Base-by-base conservation (phyloP, 2,329 filamentous ascomycete species). In the Colletotrichum scovillei region DNA sequence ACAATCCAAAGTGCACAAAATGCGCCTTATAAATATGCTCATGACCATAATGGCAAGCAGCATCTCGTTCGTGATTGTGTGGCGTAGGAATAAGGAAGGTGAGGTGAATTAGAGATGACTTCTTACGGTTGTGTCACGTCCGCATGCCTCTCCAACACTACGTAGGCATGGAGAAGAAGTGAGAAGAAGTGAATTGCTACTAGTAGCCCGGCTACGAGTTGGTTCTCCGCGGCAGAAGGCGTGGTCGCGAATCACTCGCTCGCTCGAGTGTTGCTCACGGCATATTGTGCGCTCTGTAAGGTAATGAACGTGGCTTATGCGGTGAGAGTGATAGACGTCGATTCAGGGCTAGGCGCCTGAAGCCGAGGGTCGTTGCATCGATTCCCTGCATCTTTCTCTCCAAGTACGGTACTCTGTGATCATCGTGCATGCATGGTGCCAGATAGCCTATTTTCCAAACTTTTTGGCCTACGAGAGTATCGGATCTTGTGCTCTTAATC, bases 271-370 rank as follows among this genome's bases (percentile, higher is more conserved):
- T 38, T n/a, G 52, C 35, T 28, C 22, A 28, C 63, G 8, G 32
- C 16, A 16, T n/a, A 16, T 46, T 56, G 32, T 38, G 49, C 24
- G 16, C n/a, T 24, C 22, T 7, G 9, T 38, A n/a, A 4, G 9
- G 32, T 19, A 38, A 22, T 19, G 26, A 11, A 32, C 24, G 32
- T 12, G 46, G 46, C 55, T 42, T 38, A 26, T 70, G 46, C 63
- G 46, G 55, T 71, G 68, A 67, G 62, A 57, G 46, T 19, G 22
- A n/a, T 14, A 59, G 62, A 46, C 53, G 22, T 12, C 49, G 63
- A 46, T 71, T 55, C 55, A 49, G 46, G 32, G 63, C 56, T 56
- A 71, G 63, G 19, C 42, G 24, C 12, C 46, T 52, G 42, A 67
- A 24, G 60, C 26, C 35, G 55, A 56, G 19, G 56, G 24, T 46